These are phyloP conservation scores for Apiospora kogelbergensis DNA, from an alignment of 2,329 filamentous ascomycete species.

Conservation along the genomic window DNA sequence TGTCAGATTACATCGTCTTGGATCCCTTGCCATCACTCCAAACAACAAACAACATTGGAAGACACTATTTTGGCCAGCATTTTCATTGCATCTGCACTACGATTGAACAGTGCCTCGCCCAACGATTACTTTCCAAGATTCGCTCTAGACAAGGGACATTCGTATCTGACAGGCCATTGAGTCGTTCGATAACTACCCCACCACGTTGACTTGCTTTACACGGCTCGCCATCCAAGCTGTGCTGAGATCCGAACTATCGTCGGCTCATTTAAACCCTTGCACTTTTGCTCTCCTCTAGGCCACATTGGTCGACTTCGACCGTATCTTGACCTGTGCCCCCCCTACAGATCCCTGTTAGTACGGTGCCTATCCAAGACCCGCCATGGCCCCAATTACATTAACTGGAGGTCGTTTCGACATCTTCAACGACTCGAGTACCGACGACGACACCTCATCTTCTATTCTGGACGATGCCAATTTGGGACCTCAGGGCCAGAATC, in stretches of 20 bases:
- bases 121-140: neutral
- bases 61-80: neutral
- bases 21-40: neutral
- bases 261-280: slow-evolving; percentile 24
- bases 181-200: neutral
- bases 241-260: slow-evolving; percentile 18
- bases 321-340: slow-evolving; percentile 13
- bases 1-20: neutral
- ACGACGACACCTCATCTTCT: slow-evolving; percentile 22
- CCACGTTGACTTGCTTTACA: neutral
- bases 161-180: neutral
- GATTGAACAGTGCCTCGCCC: neutral
- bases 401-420: slow-evolving; percentile 24
- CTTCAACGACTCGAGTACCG: slow-evolving; percentile 25
- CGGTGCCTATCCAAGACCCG: neutral
- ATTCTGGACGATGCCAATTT: slow-evolving; percentile 12
- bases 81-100: neutral
- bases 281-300: slow-evolving; percentile 16
- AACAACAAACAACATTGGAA: neutral
- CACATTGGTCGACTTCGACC: neutral
- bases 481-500: slow-evolving; percentile 13
- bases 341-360: slow-evolving; percentile 14
- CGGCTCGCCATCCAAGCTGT: slow-evolving; percentile 13
- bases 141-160: neutral
- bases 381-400: slow-evolving; percentile 17